A percentile compares a stretch with the other conserved stretches of the same genome.
Conservation (phyloP, 352 stramenopile genomes). For the Globisporangium perplexum region DNA sequence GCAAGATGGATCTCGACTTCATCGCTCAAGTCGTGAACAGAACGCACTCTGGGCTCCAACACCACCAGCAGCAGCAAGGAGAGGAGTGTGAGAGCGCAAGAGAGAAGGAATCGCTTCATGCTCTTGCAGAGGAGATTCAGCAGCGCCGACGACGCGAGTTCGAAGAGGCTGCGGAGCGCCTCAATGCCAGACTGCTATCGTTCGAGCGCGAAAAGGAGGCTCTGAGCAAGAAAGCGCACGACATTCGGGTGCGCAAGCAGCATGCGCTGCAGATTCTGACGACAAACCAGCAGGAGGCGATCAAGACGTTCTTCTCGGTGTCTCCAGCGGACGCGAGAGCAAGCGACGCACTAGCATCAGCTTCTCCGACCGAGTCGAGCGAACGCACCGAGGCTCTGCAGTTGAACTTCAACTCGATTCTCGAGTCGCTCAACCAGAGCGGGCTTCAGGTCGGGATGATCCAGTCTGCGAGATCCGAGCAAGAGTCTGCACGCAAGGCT, state of each 20-base stretch:
- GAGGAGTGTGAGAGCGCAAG: background rate
- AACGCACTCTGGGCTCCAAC: background rate
- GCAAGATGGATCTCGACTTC: slow-evolving; percentile 36
- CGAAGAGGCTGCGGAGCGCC: slow-evolving; percentile 18
- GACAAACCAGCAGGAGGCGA: slow-evolving; percentile 46
- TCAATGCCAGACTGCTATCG: slow-evolving; percentile 27
- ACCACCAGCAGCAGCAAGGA: slow-evolving; percentile 1
- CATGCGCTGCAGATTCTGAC: slow-evolving; percentile 48
- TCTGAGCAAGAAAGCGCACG: slow-evolving; percentile 23
- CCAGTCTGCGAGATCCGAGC: slow-evolving; percentile 20
- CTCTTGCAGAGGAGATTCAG: slow-evolving; percentile 29
- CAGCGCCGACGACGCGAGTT: slow-evolving; percentile 28
- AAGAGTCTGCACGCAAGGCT: slow-evolving; percentile 17
- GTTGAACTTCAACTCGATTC: slow-evolving; percentile 33
- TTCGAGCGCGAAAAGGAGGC: slow-evolving; percentile 37
- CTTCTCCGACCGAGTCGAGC: background rate
- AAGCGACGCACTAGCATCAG: background rate
- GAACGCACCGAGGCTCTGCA: slow-evolving; percentile 1
- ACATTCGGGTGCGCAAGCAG: slow-evolving; percentile 33
- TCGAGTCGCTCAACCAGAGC: slow-evolving; percentile 31
- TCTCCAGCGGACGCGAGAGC: background rate
- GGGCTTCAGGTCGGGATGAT: slow-evolving; percentile 21
- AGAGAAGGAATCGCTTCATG: slow-evolving; percentile 11
- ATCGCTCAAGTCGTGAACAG: slow-evolving; percentile 34
- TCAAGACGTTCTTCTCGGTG: slow-evolving; percentile 39